Evolutionary conservation across 345 rosid genomes (phyloP), one percentile per base, ranked within the genome.

Genomic region (Heritiera fomes): DNA sequence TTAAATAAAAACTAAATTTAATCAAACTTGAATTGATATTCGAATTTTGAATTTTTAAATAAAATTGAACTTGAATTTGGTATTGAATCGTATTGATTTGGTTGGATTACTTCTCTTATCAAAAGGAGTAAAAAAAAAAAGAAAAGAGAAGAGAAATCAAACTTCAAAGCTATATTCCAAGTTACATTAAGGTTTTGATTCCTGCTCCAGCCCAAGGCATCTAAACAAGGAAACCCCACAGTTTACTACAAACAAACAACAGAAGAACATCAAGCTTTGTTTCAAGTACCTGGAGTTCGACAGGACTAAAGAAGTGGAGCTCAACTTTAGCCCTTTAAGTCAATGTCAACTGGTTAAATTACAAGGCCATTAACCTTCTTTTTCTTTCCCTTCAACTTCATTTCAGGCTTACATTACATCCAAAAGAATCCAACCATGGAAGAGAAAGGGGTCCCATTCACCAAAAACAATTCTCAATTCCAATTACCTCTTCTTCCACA

Each of bases 341-440:
- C 68, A 34, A 63, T 63, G 68, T 63, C 68, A 13, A 63, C 43
- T 13, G 8, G 68, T 14, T 58, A 20, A 56, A 53, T 3, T 13
- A 5, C 9, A 6, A 12, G 41, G 17, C 38, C 17, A 59, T 23
- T 23, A 8, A 3, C 10, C 28, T 15, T 40, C 71, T 41, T 58
- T 58, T 58, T 58, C 28, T 13, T 18, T 58, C 71, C n/a, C 58
- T 9, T 53, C 49, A 38, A 55, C 76, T n/a, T 55, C 64, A 55
- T 30, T 45, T 45, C 17, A 10, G 38, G 13, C 3, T 68, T 10
- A 18, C 56, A 34, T 34, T 34, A 34, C 56, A 34, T 40, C 17
- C 65, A 23, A 62, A 78, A 78, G 85, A 82, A 82, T 84, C 88
- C 86, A 84, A 80, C 80, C 79, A 52, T 64, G 1, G 8, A 28